Evolutionary conservation across 164 flowering plant species (phyloP).

Genomic region (Annona cherimola): DNA sequence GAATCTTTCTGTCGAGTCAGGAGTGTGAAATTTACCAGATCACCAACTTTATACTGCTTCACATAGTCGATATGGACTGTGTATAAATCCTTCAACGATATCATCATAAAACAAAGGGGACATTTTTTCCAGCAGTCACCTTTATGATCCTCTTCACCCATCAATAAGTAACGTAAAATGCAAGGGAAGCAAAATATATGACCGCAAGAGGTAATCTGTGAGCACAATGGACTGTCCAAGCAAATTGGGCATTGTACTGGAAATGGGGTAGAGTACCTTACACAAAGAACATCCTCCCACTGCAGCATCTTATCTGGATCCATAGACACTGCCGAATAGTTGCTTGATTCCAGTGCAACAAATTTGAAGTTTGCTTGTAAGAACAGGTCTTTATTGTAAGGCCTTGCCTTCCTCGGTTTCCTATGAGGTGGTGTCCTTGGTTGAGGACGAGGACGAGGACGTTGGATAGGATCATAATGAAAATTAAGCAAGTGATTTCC

Average conservation of each 20-base stretch:
- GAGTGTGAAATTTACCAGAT: slow-evolving; percentile 62
- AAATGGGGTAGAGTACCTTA: slow-evolving; percentile 61
- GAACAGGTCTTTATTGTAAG: slow-evolving; percentile 87
- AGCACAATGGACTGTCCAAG: slow-evolving; percentile 79
- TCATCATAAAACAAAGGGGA: slow-evolving; percentile 84
- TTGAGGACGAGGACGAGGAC: slow-evolving; percentile 58
- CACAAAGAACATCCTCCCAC: slow-evolving; percentile 93
- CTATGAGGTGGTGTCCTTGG: slow-evolving; percentile 60
- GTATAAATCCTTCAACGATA: slow-evolving; percentile 78
- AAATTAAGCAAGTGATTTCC: slow-evolving; percentile 88
- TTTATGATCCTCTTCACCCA: slow-evolving; percentile 65
- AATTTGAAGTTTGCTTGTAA: slow-evolving; percentile 94
- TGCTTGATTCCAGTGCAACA: slow-evolving; percentile 70
- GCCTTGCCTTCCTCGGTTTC: slow-evolving; percentile 56
- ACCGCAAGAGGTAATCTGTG: slow-evolving; percentile 99
- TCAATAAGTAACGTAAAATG: slow-evolving; percentile 65
- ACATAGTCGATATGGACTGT: slow-evolving; percentile 76
- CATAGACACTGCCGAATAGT: slow-evolving; percentile 41
- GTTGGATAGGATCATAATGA: slow-evolving; percentile 76
- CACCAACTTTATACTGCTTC: slow-evolving; percentile 54
- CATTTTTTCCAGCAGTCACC: slow-evolving; percentile 79
- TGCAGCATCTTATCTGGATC: slow-evolving; percentile 87
- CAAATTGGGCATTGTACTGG: slow-evolving; percentile 92
- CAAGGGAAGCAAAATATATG: slow-evolving; percentile 97
- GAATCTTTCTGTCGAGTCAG: slow-evolving; percentile 73